These are phyloP conservation scores for Globisporangium viniferum DNA, from an alignment of 352 stramenopile species.

Conservation along the genomic window DNA sequence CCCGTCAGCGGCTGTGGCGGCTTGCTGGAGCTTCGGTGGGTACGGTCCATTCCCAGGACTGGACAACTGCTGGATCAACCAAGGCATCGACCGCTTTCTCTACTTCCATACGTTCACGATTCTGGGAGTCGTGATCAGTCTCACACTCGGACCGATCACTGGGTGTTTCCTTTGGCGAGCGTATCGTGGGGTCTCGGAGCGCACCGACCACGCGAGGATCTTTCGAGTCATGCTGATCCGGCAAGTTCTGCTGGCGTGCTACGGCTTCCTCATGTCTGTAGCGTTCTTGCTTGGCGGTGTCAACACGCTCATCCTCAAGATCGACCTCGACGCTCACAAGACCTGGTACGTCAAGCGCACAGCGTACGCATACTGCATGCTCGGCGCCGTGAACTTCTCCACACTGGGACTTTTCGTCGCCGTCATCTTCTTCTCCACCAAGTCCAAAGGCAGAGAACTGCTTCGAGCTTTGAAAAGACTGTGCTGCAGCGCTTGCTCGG, in stretches of 20 bases:
- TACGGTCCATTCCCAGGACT: constrained; percentile 30
- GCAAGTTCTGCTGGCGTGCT: constrained; percentile 24
- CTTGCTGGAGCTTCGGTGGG: constrained; percentile 25
- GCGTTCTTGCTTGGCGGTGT: constrained; percentile 21
- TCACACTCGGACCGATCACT: constrained; percentile 19
- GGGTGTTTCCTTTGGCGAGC: constrained; percentile 24
- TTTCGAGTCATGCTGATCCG: constrained; percentile 28
- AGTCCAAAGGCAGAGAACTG: constrained; percentile 14
- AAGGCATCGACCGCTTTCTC: constrained; percentile 23
- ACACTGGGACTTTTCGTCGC: constrained; percentile 31
- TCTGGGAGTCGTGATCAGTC: constrained; percentile 18
- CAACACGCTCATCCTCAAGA: constrained; percentile 25
- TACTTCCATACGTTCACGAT: constrained; percentile 37
- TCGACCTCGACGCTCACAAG: constrained; percentile 16
- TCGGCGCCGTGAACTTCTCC: constrained; percentile 31
- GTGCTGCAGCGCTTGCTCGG: background rate
- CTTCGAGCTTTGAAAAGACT: constrained; percentile 6
- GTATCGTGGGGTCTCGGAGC: constrained; percentile 15
- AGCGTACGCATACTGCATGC: constrained; percentile 28
- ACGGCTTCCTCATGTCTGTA: constrained; percentile 26
- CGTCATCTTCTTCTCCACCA: constrained; percentile 29
- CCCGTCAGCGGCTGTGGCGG: constrained; percentile 18
- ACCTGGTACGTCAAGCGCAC: constrained; percentile 30
- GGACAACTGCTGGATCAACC: constrained; percentile 37
- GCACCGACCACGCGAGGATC: constrained; percentile 9